Percentiles rank a stretch among this genome's conserved stretches.
phyloP scores from a whole-genome alignment of 345 rosid genomes.

The Noccaea bulbosa region DNA sequence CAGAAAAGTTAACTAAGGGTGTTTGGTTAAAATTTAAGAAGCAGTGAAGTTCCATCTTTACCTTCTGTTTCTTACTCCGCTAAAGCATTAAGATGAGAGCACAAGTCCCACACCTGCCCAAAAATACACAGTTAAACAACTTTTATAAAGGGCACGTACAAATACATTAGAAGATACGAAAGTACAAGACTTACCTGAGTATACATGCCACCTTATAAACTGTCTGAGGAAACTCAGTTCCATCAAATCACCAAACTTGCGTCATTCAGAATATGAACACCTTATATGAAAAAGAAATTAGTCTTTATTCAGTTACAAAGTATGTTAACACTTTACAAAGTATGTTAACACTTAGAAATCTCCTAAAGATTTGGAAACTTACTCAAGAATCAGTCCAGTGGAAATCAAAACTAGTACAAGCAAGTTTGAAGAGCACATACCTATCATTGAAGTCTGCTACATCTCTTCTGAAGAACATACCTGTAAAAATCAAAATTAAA shows the following conservation, averaged over 20 bases:
- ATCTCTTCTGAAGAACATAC: no score
- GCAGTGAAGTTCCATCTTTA: constrained; percentile 57
- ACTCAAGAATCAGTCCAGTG: no score
- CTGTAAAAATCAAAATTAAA: no score
- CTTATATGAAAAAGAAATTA: no score
- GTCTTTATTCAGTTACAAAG: no score
- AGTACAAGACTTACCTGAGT: constrained; percentile 65
- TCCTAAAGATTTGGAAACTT: no score
- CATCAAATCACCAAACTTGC: constrained; percentile 6
- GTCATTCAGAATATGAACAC: no score
- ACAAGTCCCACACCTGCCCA: constrained; percentile 87
- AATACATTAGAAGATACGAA: constrained; percentile 6
- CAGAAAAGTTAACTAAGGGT: constrained; percentile 71
- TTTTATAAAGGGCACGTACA: neutral
- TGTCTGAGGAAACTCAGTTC: constrained; percentile 82
- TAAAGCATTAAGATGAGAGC: constrained; percentile 79
- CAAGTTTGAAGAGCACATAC: no score
- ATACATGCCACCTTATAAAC: constrained; percentile 76
- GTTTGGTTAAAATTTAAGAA: constrained; percentile 76
- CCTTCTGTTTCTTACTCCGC: constrained; percentile 69
- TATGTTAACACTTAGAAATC: no score
- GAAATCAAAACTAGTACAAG: no score
- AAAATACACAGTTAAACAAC: constrained; percentile 6
- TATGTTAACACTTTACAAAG: no score
- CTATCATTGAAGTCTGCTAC: no score